Evolutionary conservation across 768 basidiomycete genomes (phyloP), one percentile per base, ranked within the genome.

Genomic region (Lactifluus volemus): DNA sequence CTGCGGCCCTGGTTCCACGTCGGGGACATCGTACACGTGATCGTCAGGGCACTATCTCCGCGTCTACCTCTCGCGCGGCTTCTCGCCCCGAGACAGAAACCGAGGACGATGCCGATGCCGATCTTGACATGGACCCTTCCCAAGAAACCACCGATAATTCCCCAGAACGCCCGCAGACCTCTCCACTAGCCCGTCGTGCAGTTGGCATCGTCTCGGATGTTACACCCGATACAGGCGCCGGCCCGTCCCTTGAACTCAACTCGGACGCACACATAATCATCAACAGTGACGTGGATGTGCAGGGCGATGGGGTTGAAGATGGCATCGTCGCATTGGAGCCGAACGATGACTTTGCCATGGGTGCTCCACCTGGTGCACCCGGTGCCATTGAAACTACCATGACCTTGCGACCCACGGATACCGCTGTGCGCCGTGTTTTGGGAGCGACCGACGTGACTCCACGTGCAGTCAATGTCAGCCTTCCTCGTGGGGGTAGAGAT

Each of bases 291-390:
- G 73, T 71, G n/a, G 78, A 73, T 6, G 74, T 74, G 19, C 72
- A 73, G 1, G 78, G 74, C 15, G 81, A 77, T 0, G 80, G 82
- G 0, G 85, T 88, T 14, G 87, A 88, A 57, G 87, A 87, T 61
- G 89, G 86, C 1, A 84, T 91, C 44, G 88, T 89, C 7, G 82
- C 82, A 3, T 73, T 91, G 45, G 88, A 89, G 44, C 79, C 82
- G n/a, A 91, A 91, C 63, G 91, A 93, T 66, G 89, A 89, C 70
- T 89, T 92, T 65, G 88, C 86, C 5, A 89, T 92, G 85, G 91
- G 91, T 50, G 91, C 91, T 0, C 91, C 91, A 1, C 92, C 92
- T 9, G 90, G 90, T 42, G 90, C 92, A n/a, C 91, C 91, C 0
- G 91, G 91, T 53, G 91, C 90, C 0, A 83, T 88, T 50, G 71